Evolutionary conservation across 2,329 filamentous ascomycete species (phyloP).

Genomic region (Gaeumannomyces sp.): DNA sequence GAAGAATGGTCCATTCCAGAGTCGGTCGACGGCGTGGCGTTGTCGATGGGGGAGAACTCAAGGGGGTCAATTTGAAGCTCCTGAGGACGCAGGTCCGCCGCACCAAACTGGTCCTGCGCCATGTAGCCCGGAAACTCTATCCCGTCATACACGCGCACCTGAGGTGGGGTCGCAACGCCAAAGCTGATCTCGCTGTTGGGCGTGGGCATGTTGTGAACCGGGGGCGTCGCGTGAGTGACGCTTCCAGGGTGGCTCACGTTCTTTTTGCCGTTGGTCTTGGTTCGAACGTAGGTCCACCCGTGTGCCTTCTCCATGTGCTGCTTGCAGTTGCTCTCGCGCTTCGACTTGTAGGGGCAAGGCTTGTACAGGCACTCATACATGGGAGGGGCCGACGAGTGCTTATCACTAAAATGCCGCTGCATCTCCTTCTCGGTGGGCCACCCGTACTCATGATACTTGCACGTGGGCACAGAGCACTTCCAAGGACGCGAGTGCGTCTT

Average conservation of each 20-base stretch:
- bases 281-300: conserved; percentile 82
- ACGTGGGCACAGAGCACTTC: conserved; percentile 78
- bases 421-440: conserved; percentile 98
- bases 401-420: conserved; percentile 93
- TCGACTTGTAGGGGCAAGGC: conserved; percentile 88
- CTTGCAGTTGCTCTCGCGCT: conserved; percentile 94
- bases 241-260: conserved; percentile 36
- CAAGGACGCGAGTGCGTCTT: conserved; percentile 95
- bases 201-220: conserved; percentile 55
- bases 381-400: conserved; percentile 73
- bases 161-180: conserved; percentile 50
- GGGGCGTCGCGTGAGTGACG: conserved; percentile 48
- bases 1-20: conserved; percentile 25
- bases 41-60: conserved; percentile 40
- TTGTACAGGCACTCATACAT: conserved; percentile 79
- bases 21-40: conserved; percentile 42
- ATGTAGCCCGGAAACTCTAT: conserved; percentile 46
- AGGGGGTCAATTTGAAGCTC: conserved; percentile 37
- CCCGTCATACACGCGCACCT: conserved; percentile 30
- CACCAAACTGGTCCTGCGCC: conserved; percentile 40
- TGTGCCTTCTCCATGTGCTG: conserved; percentile 99
- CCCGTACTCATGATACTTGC: conserved; percentile 85
- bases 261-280: conserved; percentile 74
- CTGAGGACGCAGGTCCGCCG: conserved; percentile 30
- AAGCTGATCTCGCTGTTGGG: conserved; percentile 54